These are phyloP conservation scores for Stereocaulon alpinum DNA, from an alignment of 495 filamentous ascomycete species.

Conservation along the genomic window DNA sequence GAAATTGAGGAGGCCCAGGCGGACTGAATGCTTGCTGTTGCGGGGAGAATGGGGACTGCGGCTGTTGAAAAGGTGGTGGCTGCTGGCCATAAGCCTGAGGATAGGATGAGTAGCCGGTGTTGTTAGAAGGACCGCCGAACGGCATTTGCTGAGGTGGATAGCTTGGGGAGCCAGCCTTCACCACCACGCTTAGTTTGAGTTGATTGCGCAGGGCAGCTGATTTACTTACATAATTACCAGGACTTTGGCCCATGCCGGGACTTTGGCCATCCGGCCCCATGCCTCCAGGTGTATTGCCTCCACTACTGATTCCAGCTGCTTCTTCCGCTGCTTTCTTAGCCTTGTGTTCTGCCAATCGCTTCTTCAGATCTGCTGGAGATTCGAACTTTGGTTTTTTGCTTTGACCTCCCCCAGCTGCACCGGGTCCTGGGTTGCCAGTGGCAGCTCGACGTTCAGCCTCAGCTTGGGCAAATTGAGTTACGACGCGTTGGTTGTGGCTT, in stretches of 20 bases:
- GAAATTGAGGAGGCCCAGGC: conserved; percentile 20
- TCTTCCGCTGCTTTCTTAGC: conserved; percentile 55
- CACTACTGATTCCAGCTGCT: conserved; percentile 45
- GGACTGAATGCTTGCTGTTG: conserved; percentile 18
- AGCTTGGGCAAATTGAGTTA: conserved; percentile 69
- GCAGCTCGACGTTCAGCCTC: conserved; percentile 71
- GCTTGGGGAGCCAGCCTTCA: conserved; percentile 21
- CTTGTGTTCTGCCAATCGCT: conserved; percentile 70
- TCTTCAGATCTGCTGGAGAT: conserved; percentile 65
- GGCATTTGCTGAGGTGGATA: conserved; percentile 24
- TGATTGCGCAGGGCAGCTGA: background rate
- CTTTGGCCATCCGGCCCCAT: conserved; percentile 42
- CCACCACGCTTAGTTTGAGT: background rate
- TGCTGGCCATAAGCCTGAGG: conserved; percentile 26
- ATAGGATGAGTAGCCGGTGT: conserved; percentile 17
- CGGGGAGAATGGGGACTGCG: conserved; percentile 16
- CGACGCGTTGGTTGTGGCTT: conserved; percentile 75
- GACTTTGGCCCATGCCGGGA: conserved; percentile 44
- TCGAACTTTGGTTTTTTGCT: conserved; percentile 77
- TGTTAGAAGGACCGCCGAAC: conserved; percentile 22
- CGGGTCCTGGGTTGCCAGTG: conserved; percentile 73
- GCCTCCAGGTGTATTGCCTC: conserved; percentile 48
- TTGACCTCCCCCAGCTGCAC: conserved; percentile 37
- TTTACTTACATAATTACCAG: conserved; percentile 44
- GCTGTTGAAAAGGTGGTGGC: conserved; percentile 25